Percentiles rank a stretch among this genome's conserved stretches.
Evolutionary conservation across 805 yeast genomes (phyloP).

Genomic region (Pichia thaimueangensis): DNA sequence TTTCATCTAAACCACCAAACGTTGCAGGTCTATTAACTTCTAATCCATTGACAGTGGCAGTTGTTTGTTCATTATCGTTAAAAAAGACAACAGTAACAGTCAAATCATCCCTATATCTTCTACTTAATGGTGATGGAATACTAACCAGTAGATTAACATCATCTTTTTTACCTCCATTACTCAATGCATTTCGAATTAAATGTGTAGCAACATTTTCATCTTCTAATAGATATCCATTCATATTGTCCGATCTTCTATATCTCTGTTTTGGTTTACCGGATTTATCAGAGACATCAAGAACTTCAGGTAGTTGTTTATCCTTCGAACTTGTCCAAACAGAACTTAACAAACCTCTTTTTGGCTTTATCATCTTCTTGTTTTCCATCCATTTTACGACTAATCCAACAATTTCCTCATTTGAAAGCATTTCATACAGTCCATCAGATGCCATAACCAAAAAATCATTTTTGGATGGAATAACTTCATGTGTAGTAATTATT

Average conservation of each 20-base stretch:
- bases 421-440: conserved; percentile 85
- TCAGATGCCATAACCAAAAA: conserved; percentile 91
- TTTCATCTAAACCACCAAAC: conserved; percentile 41
- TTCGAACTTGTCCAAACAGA: conserved; percentile 29
- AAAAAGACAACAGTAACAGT: conserved; percentile 95
- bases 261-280: conserved; percentile 65
- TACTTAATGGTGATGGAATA: conserved; percentile 85
- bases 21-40: conserved; percentile 55
- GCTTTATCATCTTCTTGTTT: conserved; percentile 54
- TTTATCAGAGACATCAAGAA: conserved; percentile 54
- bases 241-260: conserved; percentile 43
- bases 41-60: conserved; percentile 41
- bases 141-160: conserved; percentile 83
- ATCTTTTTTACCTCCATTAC: conserved; percentile 80
- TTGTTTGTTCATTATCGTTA: conserved; percentile 46
- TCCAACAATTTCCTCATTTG: conserved; percentile 89
- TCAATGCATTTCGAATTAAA: conserved; percentile 84
- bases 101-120: conserved; percentile 91
- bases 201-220: conserved; percentile 92
- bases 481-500: conserved; percentile 73
- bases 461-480: conserved; percentile 65
- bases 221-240: conserved; percentile 50
- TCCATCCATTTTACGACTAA: conserved; percentile 93
- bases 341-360: conserved; percentile 40
- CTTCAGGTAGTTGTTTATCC: conserved; percentile 49